Conservation (phyloP, 2,329 filamentous ascomycete genomes). For the Xylariaceae sp. region DNA sequence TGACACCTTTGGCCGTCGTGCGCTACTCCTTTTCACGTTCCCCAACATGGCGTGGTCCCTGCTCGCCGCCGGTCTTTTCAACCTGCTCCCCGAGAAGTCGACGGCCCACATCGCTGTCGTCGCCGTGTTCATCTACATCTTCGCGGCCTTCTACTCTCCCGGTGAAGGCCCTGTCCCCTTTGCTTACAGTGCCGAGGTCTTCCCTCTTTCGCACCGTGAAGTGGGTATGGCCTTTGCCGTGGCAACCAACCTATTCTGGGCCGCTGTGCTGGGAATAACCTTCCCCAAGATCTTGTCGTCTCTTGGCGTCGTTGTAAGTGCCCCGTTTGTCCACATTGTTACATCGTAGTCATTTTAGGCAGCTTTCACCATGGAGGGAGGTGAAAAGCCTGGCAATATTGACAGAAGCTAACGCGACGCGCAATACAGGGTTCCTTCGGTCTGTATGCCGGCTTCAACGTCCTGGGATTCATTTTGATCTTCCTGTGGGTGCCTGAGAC, state of each 20-base stretch:
- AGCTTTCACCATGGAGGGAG: not conserved
- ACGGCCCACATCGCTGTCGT: slow-evolving; percentile 39
- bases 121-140: slow-evolving; percentile 55
- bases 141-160: slow-evolving; percentile 56
- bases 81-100: slow-evolving; percentile 37
- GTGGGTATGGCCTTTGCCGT: slow-evolving; percentile 66
- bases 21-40: slow-evolving; percentile 59
- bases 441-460: slow-evolving; percentile 44
- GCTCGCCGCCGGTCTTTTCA: slow-evolving; percentile 55
- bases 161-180: slow-evolving; percentile 64
- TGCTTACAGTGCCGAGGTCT: slow-evolving; percentile 63
- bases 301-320: slow-evolving; percentile 34
- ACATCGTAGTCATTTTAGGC: not conserved
- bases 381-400: not conserved
- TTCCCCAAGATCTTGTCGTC: slow-evolving; percentile 51
- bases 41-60: slow-evolving; percentile 64
- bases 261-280: slow-evolving; percentile 54
- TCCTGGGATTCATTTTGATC: slow-evolving; percentile 41
- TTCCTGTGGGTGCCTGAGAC: slow-evolving; percentile 46
- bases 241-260: slow-evolving; percentile 58
- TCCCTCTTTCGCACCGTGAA: slow-evolving; percentile 63
- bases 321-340: not conserved
- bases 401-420: slow-evolving; percentile 1
- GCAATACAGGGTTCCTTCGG: slow-evolving; percentile 37
- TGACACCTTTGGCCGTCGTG: slow-evolving; percentile 58